A percentile compares a stretch with the other conserved stretches of the same genome.
Conservation (phyloP, 2,329 filamentous ascomycete species). For the Botryosphaeria dothidea region DNA sequence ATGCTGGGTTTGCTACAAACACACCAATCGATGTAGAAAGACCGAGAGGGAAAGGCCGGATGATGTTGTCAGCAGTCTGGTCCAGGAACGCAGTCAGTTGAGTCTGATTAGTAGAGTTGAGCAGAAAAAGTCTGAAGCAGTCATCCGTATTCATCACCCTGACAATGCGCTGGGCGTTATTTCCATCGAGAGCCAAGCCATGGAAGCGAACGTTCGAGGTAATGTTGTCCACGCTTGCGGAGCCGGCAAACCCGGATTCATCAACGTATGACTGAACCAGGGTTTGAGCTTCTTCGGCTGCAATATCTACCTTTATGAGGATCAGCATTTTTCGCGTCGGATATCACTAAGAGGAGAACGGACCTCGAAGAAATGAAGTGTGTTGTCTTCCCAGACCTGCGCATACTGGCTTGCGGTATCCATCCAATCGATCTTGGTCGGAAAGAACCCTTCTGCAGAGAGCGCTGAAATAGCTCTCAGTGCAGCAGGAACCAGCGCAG, state of each 20-base stretch:
- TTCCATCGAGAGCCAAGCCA: slow-evolving; percentile 58
- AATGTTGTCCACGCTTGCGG: slow-evolving; percentile 45
- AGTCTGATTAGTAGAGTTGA: slow-evolving; percentile 59
- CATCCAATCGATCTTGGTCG: slow-evolving; percentile 51
- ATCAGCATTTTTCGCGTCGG: neutral
- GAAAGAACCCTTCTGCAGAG: slow-evolving; percentile 53
- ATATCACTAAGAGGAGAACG: slow-evolving; percentile 55
- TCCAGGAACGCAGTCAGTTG: slow-evolving; percentile 60
- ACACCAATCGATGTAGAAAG: slow-evolving; percentile 58
- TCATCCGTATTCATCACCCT: slow-evolving; percentile 65
- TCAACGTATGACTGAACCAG: slow-evolving; percentile 53
- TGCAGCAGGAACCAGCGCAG: slow-evolving; percentile 62
- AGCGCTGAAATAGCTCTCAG: slow-evolving; percentile 59
- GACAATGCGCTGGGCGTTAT: slow-evolving; percentile 51
- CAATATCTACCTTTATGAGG: neutral
- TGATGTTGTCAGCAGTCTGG: slow-evolving; percentile 59
- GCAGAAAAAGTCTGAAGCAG: slow-evolving; percentile 63
- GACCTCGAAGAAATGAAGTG: slow-evolving; percentile 58
- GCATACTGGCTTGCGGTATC: slow-evolving; percentile 52
- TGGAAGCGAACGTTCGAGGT: slow-evolving; percentile 54
- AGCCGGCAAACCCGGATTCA: slow-evolving; percentile 46
- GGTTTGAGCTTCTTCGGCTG: slow-evolving; percentile 44
- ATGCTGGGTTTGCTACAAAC: slow-evolving; percentile 63
- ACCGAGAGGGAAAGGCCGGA: slow-evolving; percentile 60
- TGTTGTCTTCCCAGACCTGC: slow-evolving; percentile 62